Evolutionary conservation across 2,329 filamentous ascomycete genomes (phyloP).

Genomic region (Nigrospora sphaerica): DNA sequence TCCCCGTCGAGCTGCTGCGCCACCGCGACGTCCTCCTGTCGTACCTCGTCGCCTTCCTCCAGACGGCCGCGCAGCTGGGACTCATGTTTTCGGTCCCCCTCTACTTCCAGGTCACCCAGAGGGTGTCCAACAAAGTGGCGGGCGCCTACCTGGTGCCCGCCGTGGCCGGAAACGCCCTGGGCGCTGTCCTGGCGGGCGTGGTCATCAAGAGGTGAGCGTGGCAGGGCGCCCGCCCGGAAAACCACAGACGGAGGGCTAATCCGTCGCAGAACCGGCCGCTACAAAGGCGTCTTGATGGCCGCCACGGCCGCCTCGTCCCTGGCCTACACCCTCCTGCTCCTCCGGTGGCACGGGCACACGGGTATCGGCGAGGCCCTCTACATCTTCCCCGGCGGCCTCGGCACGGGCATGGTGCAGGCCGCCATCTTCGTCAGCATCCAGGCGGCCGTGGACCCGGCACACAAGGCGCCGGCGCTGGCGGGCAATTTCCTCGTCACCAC

Average conservation of each 20-base stretch:
- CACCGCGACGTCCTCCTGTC: constrained; percentile 30
- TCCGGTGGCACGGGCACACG: constrained; percentile 34
- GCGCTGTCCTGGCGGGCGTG: constrained; percentile 36
- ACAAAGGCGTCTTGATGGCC: constrained; percentile 31
- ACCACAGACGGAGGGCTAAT: no score
- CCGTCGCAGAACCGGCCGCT: constrained; percentile 27
- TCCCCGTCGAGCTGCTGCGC: constrained; percentile 31
- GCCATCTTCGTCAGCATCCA: constrained; percentile 35
- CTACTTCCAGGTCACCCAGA: constrained; percentile 44
- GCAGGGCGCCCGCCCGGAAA: no score
- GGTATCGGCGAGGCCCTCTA: constrained; percentile 29
- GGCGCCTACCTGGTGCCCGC: constrained; percentile 38
- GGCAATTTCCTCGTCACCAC: constrained; percentile 30
- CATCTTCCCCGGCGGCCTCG: constrained; percentile 37
- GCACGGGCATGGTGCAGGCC: constrained; percentile 30
- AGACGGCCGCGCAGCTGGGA: constrained; percentile 11
- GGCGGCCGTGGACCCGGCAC: constrained; percentile 26
- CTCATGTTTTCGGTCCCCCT: constrained; percentile 41
- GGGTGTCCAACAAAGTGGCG: constrained; percentile 34
- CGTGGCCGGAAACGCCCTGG: constrained; percentile 42
- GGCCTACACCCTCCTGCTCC: constrained; percentile 2
- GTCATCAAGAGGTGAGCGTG: constrained; percentile 26
- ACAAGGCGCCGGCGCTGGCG: constrained; percentile 32
- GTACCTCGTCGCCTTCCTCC: constrained; percentile 25
- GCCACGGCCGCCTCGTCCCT: constrained; percentile 13